These are phyloP conservation scores for Aschersonia sp. DNA, from an alignment of 2,329 filamentous ascomycete genomes.

Conservation along the genomic window DNA sequence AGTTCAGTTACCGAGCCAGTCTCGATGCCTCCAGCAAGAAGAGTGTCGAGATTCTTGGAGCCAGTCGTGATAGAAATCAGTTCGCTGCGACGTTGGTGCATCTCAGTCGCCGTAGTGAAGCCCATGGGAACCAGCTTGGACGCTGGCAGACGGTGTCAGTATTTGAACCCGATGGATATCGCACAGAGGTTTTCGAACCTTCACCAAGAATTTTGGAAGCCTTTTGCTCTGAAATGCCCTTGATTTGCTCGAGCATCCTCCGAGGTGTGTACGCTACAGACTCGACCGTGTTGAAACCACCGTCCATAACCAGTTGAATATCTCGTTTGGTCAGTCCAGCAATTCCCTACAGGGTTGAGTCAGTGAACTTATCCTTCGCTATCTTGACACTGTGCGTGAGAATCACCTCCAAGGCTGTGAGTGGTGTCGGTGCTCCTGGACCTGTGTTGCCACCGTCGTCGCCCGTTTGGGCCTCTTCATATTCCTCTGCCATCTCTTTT, in stretches of 20 bases:
- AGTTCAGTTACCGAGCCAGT: slow-evolving; percentile 97
- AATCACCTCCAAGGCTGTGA: slow-evolving; percentile 71
- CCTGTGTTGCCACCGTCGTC: slow-evolving; percentile 65
- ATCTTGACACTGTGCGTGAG: neutral
- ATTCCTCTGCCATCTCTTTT: slow-evolving; percentile 33
- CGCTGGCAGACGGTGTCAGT: slow-evolving; percentile 34
- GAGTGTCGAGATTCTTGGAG: slow-evolving; percentile 90
- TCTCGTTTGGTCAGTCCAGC: slow-evolving; percentile 87
- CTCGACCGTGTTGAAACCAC: slow-evolving; percentile 90
- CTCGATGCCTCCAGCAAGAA: slow-evolving; percentile 87
- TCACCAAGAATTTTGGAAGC: slow-evolving; percentile 82
- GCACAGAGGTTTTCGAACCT: slow-evolving; percentile 36
- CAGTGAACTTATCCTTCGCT: neutral
- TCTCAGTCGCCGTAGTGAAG: slow-evolving; percentile 96
- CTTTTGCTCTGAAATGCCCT: slow-evolving; percentile 95
- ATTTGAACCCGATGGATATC: neutral
- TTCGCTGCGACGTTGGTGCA: slow-evolving; percentile 93
- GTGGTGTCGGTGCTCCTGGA: slow-evolving; percentile 85
- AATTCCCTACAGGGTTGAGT: slow-evolving; percentile 45
- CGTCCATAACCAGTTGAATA: slow-evolving; percentile 83
- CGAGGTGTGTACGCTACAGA: slow-evolving; percentile 84
- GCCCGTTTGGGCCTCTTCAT: slow-evolving; percentile 48
- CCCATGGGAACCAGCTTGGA: slow-evolving; percentile 97
- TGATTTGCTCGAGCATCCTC: slow-evolving; percentile 80
- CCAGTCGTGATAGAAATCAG: slow-evolving; percentile 96